These are phyloP conservation scores for Mycena haematopus DNA, from an alignment of 768 basidiomycete species.

Conservation along the genomic window DNA sequence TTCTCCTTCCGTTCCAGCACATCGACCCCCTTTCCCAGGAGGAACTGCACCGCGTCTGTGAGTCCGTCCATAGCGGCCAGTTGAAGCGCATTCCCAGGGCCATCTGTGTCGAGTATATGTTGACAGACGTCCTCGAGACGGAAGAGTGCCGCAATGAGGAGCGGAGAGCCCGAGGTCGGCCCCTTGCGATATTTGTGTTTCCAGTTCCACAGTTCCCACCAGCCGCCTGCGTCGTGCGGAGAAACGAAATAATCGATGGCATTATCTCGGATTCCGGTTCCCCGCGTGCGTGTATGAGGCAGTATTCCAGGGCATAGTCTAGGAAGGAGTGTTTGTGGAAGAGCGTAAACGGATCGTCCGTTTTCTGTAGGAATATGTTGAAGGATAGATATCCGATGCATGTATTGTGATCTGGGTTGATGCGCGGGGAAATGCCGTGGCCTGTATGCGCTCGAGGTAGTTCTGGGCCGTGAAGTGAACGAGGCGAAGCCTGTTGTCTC, in stretches of 20 bases:
- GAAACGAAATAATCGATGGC: neutral
- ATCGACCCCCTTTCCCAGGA: neutral
- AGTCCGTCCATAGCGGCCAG: neutral
- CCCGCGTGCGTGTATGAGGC: neutral
- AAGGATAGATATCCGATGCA: no score
- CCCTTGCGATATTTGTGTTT: neutral
- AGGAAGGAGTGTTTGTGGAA: neutral
- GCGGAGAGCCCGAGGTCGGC: neutral
- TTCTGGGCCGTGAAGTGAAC: no score
- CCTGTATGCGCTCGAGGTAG: no score
- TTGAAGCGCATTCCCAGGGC: neutral
- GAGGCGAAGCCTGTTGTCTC: no score
- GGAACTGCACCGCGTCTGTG: neutral
- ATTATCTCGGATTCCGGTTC: neutral
- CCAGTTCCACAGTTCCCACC: constrained; percentile 4
- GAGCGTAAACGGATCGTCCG: no score
- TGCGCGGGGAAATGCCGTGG: no score
- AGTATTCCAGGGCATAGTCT: constrained; percentile 11
- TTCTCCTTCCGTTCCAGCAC: neutral
- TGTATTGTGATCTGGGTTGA: no score
- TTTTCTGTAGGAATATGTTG: no score
- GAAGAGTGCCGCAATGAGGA: constrained; percentile 1
- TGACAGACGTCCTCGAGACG: neutral
- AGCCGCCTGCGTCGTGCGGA: neutral
- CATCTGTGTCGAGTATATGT: neutral